phyloP scores from a whole-genome alignment of 2,329 filamentous ascomycete genomes.

The Scedosporium boydii region DNA sequence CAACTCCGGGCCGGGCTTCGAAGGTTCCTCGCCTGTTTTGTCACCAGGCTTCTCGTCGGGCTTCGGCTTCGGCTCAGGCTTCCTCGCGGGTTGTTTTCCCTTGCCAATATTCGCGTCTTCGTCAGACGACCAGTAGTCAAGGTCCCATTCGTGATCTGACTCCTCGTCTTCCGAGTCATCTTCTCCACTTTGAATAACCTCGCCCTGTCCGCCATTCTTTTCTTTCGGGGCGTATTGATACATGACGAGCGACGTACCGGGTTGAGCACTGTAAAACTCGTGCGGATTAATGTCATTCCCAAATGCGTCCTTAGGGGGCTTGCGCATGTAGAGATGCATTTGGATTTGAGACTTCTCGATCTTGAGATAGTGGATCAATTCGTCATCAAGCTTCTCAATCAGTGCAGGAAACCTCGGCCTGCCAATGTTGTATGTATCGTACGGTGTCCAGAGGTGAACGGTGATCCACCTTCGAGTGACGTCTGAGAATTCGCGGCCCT shows the following conservation, averaged over 20 bases:
- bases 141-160: background rate
- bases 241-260: background rate
- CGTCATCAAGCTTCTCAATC: background rate
- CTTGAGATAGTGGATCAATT: background rate
- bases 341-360: background rate
- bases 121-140: background rate
- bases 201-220: background rate
- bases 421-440: background rate
- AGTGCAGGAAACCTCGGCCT: background rate
- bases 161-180: background rate
- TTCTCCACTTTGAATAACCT: background rate
- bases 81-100: background rate
- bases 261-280: background rate
- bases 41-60: background rate
- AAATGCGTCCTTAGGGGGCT: background rate
- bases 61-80: background rate
- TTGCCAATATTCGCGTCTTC: background rate
- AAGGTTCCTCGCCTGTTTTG: background rate
- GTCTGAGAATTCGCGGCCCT: background rate
- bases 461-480: background rate
- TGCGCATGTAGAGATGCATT: background rate
- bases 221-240: constrained; percentile 3
- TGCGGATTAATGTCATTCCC: background rate
- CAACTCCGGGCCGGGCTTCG: background rate
- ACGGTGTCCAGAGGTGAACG: background rate